These are phyloP conservation scores for Pleurotus pulmonarius DNA, from an alignment of 768 basidiomycete species.

Conservation along the genomic window DNA sequence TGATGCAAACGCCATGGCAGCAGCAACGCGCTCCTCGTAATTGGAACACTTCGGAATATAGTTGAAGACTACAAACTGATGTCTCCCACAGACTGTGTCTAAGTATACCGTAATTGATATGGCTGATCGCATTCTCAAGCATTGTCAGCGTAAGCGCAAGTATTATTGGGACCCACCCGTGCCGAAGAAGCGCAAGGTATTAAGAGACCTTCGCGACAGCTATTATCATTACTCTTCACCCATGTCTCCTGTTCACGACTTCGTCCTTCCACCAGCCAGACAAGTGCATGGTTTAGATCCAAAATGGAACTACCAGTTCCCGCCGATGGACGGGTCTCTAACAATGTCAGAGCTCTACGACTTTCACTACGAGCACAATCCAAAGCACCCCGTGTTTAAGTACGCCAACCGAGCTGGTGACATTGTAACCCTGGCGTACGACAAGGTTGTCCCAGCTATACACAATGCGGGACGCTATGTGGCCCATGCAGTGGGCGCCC, in stretches of 20 bases:
- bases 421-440: constrained; percentile 18
- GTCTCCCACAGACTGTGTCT: too few relatives aligned
- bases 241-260: not conserved
- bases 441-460: constrained; percentile 21
- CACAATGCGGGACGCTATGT: constrained; percentile 20
- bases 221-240: too few relatives aligned
- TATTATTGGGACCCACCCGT: too few relatives aligned
- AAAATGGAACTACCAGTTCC: constrained; percentile 13
- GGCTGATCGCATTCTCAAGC: too few relatives aligned
- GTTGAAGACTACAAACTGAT: too few relatives aligned
- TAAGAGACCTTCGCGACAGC: too few relatives aligned
- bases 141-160: too few relatives aligned
- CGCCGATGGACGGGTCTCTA: constrained; percentile 28
- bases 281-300: constrained; percentile 2
- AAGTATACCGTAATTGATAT: too few relatives aligned
- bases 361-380: constrained; percentile 21
- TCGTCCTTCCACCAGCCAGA: not conserved
- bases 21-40: too few relatives aligned
- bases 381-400: constrained; percentile 24
- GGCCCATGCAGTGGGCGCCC: not conserved
- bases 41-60: too few relatives aligned
- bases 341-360: constrained; percentile 30
- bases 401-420: constrained; percentile 17
- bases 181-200: too few relatives aligned
- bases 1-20: too few relatives aligned